A percentile compares a stretch with the other conserved stretches of the same genome.
Conservation (phyloP, 805 yeast genomes). For the Saccharomycopsis capsularis region DNA sequence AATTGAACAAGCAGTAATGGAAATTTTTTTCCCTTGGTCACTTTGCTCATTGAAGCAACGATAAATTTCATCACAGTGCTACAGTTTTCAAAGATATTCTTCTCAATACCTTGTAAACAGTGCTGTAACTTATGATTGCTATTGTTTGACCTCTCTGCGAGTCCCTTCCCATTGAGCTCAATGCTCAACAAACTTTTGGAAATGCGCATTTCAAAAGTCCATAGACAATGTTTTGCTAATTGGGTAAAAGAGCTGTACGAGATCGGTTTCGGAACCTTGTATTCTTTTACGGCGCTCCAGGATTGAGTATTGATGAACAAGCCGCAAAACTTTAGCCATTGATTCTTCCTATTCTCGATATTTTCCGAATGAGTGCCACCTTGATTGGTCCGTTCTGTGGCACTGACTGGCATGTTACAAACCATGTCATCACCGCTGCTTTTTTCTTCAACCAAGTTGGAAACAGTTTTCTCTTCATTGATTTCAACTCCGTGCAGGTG, state of each 20-base stretch:
- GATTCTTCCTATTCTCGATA: background rate
- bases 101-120: background rate
- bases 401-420: too few species aligned
- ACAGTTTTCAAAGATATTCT: background rate
- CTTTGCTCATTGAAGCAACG: background rate
- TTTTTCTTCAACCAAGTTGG: background rate
- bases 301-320: background rate
- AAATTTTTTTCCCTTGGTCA: background rate
- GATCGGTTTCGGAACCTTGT: background rate
- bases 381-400: too few species aligned
- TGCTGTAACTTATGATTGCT: too few species aligned
- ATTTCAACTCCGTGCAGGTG: slow-evolving; percentile 1
- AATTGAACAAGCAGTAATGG: too few species aligned
- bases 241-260: background rate
- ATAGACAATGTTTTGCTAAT: background rate
- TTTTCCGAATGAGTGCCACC: too few species aligned
- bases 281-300: slow-evolving; percentile 4
- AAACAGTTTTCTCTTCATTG: slow-evolving; percentile 7
- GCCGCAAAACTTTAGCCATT: slow-evolving; percentile 12
- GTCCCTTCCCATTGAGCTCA: background rate
- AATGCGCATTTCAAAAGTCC: background rate
- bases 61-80: background rate
- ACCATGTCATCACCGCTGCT: too few species aligned
- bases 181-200: background rate
- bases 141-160: too few species aligned